Base-by-base conservation (phyloP, 2,329 filamentous ascomycete species). In the Zarea fungicola region DNA sequence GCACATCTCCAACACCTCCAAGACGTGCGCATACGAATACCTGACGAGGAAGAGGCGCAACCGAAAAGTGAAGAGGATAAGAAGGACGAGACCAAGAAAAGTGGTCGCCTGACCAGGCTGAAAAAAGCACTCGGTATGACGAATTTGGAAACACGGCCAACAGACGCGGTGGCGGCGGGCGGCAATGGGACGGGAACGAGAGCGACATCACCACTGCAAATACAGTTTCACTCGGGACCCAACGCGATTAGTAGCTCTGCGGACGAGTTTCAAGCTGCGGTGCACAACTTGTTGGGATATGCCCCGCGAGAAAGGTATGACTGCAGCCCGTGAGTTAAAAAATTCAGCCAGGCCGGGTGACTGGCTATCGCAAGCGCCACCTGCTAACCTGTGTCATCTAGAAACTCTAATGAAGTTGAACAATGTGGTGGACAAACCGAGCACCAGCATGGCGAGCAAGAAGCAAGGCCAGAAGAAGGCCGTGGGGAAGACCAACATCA, bases 271-370 rank as follows among this genome's bases (percentile, higher is more conserved):
- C 49, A 51, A 26, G 43, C 37, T 1, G 43, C 43, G 3, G 43
- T 51, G 28, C 31, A 51, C 29, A 51, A 51, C 14, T 39, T 51
- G 14, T 18, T 51, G 32, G 43, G 49, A 7, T 39, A 37, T 14
- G 13, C 23, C 29, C 6, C n/a, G n/a, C n/a, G n/a, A n/a, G n/a
- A n/a, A n/a, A n/a, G n/a, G n/a, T n/a, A n/a, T n/a, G n/a, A n/a
- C n/a, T n/a, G n/a, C n/a, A n/a, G n/a, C n/a, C n/a, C n/a, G n/a
- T n/a, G n/a, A n/a, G n/a, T n/a, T n/a, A n/a, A n/a, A n/a, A n/a
- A n/a, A n/a, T n/a, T n/a, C n/a, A n/a, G n/a, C n/a, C n/a, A n/a
- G n/a, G n/a, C n/a, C n/a, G n/a, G n/a, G n/a, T n/a, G n/a, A n/a
- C n/a, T n/a, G n/a, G n/a, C n/a, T n/a, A n/a, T n/a, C n/a, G n/a